These are phyloP conservation scores for Ephemerocybe angulata DNA, from an alignment of 768 basidiomycete species.

Conservation along the genomic window DNA sequence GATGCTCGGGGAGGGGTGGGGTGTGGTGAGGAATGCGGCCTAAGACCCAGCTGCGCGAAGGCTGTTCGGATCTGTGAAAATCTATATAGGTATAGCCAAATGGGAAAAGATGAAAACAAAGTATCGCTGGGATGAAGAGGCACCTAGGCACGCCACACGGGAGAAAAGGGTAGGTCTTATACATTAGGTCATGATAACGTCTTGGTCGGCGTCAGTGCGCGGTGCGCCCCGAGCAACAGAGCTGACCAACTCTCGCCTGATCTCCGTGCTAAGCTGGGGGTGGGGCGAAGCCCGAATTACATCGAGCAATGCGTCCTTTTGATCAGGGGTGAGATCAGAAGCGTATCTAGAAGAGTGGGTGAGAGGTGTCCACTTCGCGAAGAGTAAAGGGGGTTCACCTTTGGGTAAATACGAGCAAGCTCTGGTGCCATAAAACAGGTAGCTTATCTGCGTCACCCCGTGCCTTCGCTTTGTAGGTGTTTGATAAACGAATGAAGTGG, in stretches of 20 bases:
- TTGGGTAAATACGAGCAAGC: conserved; percentile 89
- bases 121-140: no score
- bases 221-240: conserved; percentile 85
- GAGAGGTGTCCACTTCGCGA: background rate
- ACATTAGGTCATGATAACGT: conserved; percentile 58
- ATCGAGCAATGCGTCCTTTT: conserved; percentile 95
- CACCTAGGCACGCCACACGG: no score
- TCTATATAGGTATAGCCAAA: no score
- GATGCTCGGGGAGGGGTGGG: conserved; percentile 37
- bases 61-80: no score
- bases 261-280: conserved; percentile 82
- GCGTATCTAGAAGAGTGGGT: conserved; percentile 69
- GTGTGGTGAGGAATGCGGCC: conserved; percentile 11
- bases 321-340: conserved; percentile 90
- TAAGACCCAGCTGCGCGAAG: conserved; percentile 11
- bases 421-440: conserved; percentile 99
- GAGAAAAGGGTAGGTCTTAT: background rate
- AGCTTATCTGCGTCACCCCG: conserved; percentile 73
- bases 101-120: background rate
- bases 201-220: conserved; percentile 57
- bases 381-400: conserved; percentile 45
- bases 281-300: conserved; percentile 85
- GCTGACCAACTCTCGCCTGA: conserved; percentile 85
- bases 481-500: conserved; percentile 96
- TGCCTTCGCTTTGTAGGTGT: conserved; percentile 73